Evolutionary conservation across 306 rosid genomes (phyloP).

Genomic region (Citrullus mucosospermus): DNA sequence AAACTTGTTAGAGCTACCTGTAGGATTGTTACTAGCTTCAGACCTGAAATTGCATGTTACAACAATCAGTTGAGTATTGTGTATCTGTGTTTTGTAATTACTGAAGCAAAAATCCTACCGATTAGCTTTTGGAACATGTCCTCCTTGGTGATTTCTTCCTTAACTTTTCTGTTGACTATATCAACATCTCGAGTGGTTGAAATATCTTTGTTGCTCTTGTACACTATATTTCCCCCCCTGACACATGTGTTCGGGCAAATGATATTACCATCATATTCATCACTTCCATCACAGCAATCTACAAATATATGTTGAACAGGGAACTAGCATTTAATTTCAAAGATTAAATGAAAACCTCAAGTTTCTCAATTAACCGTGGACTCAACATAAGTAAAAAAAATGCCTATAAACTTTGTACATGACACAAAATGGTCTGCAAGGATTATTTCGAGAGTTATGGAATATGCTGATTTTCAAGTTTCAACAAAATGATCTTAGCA

Average conservation of each 20-base stretch:
- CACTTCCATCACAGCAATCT: constrained; percentile 95
- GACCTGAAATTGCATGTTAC: constrained; percentile 31
- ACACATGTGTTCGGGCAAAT: constrained; percentile 64
- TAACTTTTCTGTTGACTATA: constrained; percentile 13
- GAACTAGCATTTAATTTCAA: constrained; percentile 11
- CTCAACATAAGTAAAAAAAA: not conserved
- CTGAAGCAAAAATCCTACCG: constrained; percentile 29
- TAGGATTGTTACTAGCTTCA: constrained; percentile 42
- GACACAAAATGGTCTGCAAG: not conserved
- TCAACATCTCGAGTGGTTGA: constrained; percentile 14
- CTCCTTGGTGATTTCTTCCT: constrained; percentile 29
- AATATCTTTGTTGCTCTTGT: constrained; percentile 20
- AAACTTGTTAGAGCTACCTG: constrained; percentile 33
- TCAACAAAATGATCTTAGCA: not conserved
- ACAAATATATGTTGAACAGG: constrained; percentile 13
- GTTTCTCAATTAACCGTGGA: not conserved
- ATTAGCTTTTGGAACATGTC: constrained; percentile 37
- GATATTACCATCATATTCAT: constrained; percentile 56
- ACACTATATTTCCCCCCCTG: constrained; percentile 61
- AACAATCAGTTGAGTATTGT: constrained; percentile 1
- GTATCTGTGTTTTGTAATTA: not conserved
- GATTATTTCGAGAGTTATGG: not conserved
- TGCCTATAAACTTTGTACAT: not conserved
- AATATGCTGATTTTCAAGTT: not conserved
- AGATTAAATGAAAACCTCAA: not conserved